Evolutionary conservation across 2,329 filamentous ascomycete species (phyloP).

Genomic region (Nannizzia gypsea): DNA sequence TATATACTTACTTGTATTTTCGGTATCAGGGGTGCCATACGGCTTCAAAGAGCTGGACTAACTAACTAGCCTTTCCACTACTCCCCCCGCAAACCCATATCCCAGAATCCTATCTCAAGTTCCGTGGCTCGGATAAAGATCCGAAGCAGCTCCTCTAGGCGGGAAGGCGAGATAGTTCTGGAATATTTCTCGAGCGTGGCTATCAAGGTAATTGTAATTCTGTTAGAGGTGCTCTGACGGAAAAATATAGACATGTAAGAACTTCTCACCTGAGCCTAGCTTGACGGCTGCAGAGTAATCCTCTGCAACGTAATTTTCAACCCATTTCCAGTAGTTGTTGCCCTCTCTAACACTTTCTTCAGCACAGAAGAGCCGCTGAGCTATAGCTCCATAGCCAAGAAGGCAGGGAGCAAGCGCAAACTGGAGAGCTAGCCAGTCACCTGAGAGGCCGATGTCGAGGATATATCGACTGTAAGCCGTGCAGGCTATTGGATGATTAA

Average conservation of each 20-base stretch:
- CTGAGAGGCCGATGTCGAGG: constrained; percentile 73
- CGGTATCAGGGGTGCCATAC: neutral
- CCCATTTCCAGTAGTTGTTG: constrained; percentile 81
- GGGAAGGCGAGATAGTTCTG: constrained; percentile 55
- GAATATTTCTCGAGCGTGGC: constrained; percentile 66
- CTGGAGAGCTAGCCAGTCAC: constrained; percentile 80
- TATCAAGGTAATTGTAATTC: constrained; percentile 22
- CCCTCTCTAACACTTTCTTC: constrained; percentile 47
- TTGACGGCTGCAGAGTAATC: constrained; percentile 65
- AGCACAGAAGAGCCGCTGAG: constrained; percentile 55
- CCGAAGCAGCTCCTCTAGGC: constrained; percentile 69
- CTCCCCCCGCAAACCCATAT: constrained; percentile 45
- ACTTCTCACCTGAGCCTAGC: constrained; percentile 52
- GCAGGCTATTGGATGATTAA: constrained; percentile 43
- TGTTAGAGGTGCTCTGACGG: constrained; percentile 9
- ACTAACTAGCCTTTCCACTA: neutral
- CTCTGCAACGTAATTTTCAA: constrained; percentile 73
- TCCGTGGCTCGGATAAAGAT: constrained; percentile 81
- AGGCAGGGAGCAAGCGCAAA: constrained; percentile 76
- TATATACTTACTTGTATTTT: no score
- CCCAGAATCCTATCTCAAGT: constrained; percentile 66
- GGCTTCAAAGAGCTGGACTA: no score
- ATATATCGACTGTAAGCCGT: constrained; percentile 78
- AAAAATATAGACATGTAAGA: neutral
- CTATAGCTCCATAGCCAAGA: constrained; percentile 77